Percentiles rank a stretch among this genome's conserved stretches.
phyloP scores from a whole-genome alignment of 371 early-diverging fungal species.

The Rhizopus arrhizus region DNA sequence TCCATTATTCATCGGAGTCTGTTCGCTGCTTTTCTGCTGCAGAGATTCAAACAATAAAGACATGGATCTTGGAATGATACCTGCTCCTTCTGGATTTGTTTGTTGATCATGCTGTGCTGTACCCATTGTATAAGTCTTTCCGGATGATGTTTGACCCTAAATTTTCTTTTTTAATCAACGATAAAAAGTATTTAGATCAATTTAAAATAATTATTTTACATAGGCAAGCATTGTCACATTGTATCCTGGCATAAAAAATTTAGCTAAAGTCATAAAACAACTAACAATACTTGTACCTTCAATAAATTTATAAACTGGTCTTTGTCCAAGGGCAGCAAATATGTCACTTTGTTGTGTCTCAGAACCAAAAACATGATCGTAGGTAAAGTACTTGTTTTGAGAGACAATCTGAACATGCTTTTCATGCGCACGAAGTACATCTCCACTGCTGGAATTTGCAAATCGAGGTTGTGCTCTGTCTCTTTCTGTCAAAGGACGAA shows the following conservation, averaged over 20 bases:
- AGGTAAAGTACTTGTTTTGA: constrained; percentile 48
- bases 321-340: constrained; percentile 40
- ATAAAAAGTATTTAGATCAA: constrained; percentile 39
- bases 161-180: constrained; percentile 67
- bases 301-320: constrained; percentile 46
- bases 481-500: constrained; percentile 47
- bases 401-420: constrained; percentile 47
- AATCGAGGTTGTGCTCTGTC: constrained; percentile 52
- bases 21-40: constrained; percentile 36
- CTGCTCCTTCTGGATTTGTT: constrained; percentile 59
- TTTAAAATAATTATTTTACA: constrained; percentile 59
- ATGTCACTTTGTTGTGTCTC: constrained; percentile 45
- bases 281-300: constrained; percentile 30
- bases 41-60: constrained; percentile 70
- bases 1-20: constrained; percentile 1
- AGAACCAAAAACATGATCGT: constrained; percentile 52
- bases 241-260: constrained; percentile 60
- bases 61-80: constrained; percentile 93
- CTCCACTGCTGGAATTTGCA: constrained; percentile 34
- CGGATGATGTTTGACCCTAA: constrained; percentile 88
- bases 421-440: constrained; percentile 41
- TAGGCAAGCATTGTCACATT: constrained; percentile 98
- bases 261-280: too few species aligned
- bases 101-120: constrained; percentile 76
- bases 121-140: constrained; percentile 99